These are phyloP conservation scores for Lodderomyces jiufengensis DNA, from an alignment of 1,139 yeast species.

Conservation along the genomic window DNA sequence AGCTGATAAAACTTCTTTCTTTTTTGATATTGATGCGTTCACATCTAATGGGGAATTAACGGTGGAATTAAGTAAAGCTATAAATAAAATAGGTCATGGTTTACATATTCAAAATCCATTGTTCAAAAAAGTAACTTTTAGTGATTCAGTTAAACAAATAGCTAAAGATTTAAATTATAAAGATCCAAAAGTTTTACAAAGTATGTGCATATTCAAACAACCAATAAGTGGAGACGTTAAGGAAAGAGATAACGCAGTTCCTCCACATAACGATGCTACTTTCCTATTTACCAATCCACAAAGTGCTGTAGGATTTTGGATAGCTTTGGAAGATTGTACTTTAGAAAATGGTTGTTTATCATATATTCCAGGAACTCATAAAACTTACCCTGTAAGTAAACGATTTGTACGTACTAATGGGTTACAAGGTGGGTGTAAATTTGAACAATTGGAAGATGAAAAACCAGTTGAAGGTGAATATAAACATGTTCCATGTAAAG, in stretches of 20 bases:
- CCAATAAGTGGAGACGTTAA: conserved; percentile 31
- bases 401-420: conserved; percentile 58
- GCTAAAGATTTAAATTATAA: conserved; percentile 50
- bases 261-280: conserved; percentile 75
- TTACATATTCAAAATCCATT: conserved; percentile 53
- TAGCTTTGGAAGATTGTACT: conserved; percentile 75
- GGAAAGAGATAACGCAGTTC: conserved; percentile 60
- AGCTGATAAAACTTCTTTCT: conserved; percentile 64
- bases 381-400: conserved; percentile 52
- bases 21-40: conserved; percentile 72
- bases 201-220: conserved; percentile 79
- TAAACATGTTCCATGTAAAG: conserved; percentile 57
- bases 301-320: conserved; percentile 78
- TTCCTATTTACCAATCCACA: conserved; percentile 72
- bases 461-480: conserved; percentile 36
- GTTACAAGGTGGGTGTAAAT: conserved; percentile 51
- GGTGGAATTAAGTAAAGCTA: conserved; percentile 53
- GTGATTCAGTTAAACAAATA: conserved; percentile 46
- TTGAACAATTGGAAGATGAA: conserved; percentile 26
- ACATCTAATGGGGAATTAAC: conserved; percentile 47
- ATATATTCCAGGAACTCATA: conserved; percentile 74
- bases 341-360: conserved; percentile 65
- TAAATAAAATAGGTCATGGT: conserved; percentile 81
- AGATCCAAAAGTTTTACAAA: conserved; percentile 72
- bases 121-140: conserved; percentile 51